Evolutionary conservation across 2,329 filamentous ascomycete species (phyloP), one percentile per base, ranked within the genome.

Genomic region (Aspergillus sp.): DNA sequence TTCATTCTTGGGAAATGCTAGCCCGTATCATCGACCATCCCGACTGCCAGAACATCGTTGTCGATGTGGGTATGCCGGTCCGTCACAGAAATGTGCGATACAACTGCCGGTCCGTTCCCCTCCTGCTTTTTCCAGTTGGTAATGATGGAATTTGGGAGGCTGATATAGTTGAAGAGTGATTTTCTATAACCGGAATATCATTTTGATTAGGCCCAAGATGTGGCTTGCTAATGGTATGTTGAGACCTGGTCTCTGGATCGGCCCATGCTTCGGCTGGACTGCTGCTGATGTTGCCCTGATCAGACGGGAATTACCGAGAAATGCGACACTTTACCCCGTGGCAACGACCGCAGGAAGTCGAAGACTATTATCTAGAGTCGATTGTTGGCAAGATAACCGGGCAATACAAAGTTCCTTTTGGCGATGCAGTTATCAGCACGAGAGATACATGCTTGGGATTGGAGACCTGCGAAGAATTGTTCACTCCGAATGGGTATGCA

Each of bases 151-250:
- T 4, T 15, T 46, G 22, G 12, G 42, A 2, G 7, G 30, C 15
- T 27, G 41, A 34, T 20, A 12, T 42, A 27, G 40, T 50, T 44
- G 40, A 52, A 71, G 70, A 6, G 78, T 88, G n/a, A 82, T 90
- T 60, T 78, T 79, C 59, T 79, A 86, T 51, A 83, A 92, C 64
- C 82, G 84, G 51, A 85, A 87, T 73, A 86, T 93, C 19, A 74
- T 92, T 17, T 78, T 88, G 58, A 88, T 95, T 57, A 80, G 89
- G 11, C 89, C 89, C 0, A 92, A 91, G 73, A 79, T 90, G 61
- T 86, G 80, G 66, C 80, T 92, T 5, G 88, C 88, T 48, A 88
- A 89, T 59, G 87, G 68, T 70, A 55, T 8, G 66, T 41, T 20
- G 4, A 20, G 4, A 15, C 22, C 24, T 11, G 5, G 12, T 27